A percentile compares a stretch with the other conserved stretches of the same genome.
Evolutionary conservation across 225 moss, liverwort and hornwort species (phyloP).

Genomic region (Bryum argenteum): DNA sequence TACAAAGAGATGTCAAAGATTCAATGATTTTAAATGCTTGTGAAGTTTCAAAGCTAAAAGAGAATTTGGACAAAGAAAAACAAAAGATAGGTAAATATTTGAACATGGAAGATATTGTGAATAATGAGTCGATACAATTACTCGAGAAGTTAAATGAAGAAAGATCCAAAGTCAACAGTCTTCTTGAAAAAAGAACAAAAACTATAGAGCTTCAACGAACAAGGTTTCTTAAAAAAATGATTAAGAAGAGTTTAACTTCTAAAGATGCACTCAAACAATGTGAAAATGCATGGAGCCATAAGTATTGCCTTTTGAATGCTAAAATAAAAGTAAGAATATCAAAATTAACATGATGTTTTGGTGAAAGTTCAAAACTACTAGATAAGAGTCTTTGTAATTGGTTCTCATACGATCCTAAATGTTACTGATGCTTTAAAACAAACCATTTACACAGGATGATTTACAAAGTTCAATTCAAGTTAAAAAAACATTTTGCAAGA

Average conservation of each 20-base stretch:
- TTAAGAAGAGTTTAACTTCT: slow-evolving; percentile 1
- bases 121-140: slow-evolving; percentile 27
- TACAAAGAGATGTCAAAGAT: slow-evolving; percentile 12
- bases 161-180: slow-evolving; percentile 9
- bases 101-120: slow-evolving; percentile 32
- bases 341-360: background rate
- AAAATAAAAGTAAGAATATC: too few relatives aligned
- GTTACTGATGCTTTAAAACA: too few relatives aligned
- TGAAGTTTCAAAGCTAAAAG: slow-evolving; percentile 21
- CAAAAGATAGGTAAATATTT: background rate
- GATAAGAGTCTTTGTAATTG: too few relatives aligned
- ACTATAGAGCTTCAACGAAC: background rate
- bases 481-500: background rate
- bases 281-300: slow-evolving; percentile 22
- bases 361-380: too few relatives aligned
- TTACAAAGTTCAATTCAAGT: slow-evolving; percentile 1
- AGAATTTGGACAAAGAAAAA: slow-evolving; percentile 8
- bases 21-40: background rate
- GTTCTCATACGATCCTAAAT: too few relatives aligned
- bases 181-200: background rate
- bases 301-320: too few relatives aligned
- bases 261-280: background rate
- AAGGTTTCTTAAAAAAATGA: slow-evolving; percentile 4
- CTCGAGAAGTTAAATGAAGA: slow-evolving; percentile 40
- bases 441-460: slow-evolving; percentile 9